Evolutionary conservation across 2,329 filamentous ascomycete species (phyloP), one percentile per base, ranked within the genome.

Genomic region (Fonsecaea monophora): DNA sequence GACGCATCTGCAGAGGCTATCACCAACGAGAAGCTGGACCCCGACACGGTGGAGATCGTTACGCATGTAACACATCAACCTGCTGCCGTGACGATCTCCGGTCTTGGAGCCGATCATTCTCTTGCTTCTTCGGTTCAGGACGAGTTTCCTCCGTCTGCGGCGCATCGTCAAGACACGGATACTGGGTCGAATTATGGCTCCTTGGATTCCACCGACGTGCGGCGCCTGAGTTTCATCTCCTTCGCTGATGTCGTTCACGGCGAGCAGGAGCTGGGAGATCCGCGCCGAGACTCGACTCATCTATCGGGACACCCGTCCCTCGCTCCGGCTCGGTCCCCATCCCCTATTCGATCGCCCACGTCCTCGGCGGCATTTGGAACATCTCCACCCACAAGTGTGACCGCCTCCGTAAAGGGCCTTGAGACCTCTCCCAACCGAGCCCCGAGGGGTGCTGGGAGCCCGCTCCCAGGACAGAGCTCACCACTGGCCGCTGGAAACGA

Each of bases 161-260:
- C 83, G 64, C 79, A 79, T 35, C 66, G 66, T 40, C 60, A 66
- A 42, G 82, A 86, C 60, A 79, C 67, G 12, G 91, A 94, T 71
- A 83, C 84, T 32, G 87, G 87, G 1, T 91, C 90, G 65, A 92
- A 88, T 75, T 94, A 94, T 77, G 92, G 90, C 37, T 88, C 89
- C 54, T 82, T 94, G 68, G 93, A 97, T 74, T 86, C 85, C 45
- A 85, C 87, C 55, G 94, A 97, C 74, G 87, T 96, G 18, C 89
- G 92, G 54, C 88, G 94, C 25, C 81, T 98, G 69, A 95, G 91
- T 77, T 98, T 98, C 81, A 96, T 98, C 76, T 97, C 93, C 7
- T 98, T 98, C 78, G 94, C 94, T 68, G 94, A 98, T 74, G 92
- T 98, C 9, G 92, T 98, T 48, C 92, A 96, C 76, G 87, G 87